Base-by-base conservation (phyloP, 169 alveolate genomes). In the Plasmodium falciparum region DNA sequence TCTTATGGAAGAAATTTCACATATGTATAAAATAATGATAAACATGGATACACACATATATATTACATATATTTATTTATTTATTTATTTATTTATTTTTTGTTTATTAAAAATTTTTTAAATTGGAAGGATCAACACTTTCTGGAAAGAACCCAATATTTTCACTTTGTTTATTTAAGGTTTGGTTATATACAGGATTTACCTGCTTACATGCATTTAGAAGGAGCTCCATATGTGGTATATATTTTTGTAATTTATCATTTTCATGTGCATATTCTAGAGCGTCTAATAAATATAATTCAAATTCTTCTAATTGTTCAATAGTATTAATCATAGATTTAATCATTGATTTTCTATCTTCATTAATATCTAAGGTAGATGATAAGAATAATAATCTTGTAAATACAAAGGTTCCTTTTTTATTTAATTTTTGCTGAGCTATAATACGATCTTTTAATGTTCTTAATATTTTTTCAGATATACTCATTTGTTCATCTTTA, bases 301-400 rank as follows among this genome's bases (percentile, higher is more conserved):
- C 91, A 20, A 85, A 58, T 20, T 85, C 91, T 71, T 85, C 91
- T 20, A 85, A 59, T 20, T 85, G 86, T 6, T 85, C 91, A 56
- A 85, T 47, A 49, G 71, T 70, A 24, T 62, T 70, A 47, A 85
- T 85, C 9, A 49, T n/a, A 2, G 91, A 85, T 15, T 69, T 85
- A 4, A 85, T 85, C 15, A 85, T 22, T 17, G 74, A 63, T 62
- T 52, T 67, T 62, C 91, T 85, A 39, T 85, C 73, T 65, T 85
- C 91, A 2, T 26, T 29, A 8, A 70, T 5, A 29, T 56, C 66
- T 58, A 85, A 58, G 13, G 91, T 85, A 3, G 86, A 70, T 26
- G 91, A 85, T 59, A 85, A 63, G 63, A 85, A 85, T 43, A 85
- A 33, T 58, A 85, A 54, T 61, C 86, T 11, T 4, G 91, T 85